Evolutionary conservation across 2,329 filamentous ascomycete genomes (phyloP).

Genomic region (Pestalotiopsis sp.): DNA sequence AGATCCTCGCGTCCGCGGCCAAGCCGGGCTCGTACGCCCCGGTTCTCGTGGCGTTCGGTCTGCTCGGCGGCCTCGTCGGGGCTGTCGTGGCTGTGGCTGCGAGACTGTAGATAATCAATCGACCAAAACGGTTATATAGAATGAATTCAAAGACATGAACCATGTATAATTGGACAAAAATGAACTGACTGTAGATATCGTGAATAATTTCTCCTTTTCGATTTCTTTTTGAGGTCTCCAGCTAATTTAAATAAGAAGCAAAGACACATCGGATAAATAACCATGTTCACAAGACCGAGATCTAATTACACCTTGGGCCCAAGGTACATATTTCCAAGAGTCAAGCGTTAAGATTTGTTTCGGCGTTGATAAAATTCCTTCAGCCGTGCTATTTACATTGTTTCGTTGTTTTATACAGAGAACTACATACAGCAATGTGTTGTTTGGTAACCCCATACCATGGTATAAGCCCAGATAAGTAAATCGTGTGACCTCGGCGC

Average conservation of each 20-base stretch:
- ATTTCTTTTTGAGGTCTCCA: too few species aligned
- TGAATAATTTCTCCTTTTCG: too few species aligned
- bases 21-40: conserved; percentile 13
- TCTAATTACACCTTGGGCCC: too few species aligned
- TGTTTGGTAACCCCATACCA: neutral
- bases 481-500: neutral
- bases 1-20: conserved; percentile 39
- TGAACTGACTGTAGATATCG: too few species aligned
- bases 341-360: too few species aligned
- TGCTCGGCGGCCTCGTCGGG: conserved; percentile 1
- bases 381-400: neutral
- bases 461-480: neutral
- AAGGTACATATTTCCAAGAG: too few species aligned
- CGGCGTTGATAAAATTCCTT: neutral
- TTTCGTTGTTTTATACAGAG: neutral
- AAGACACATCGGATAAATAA: too few species aligned
- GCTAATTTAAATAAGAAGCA: too few species aligned
- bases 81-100: conserved; percentile 3
- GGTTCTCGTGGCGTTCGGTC: neutral
- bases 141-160: neutral
- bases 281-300: too few species aligned
- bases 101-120: neutral
- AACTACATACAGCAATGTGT: neutral
- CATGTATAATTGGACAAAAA: too few species aligned
- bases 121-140: neutral